Base-by-base conservation (phyloP, 495 filamentous ascomycete genomes). In the Xanthoparmelia taractica region DNA sequence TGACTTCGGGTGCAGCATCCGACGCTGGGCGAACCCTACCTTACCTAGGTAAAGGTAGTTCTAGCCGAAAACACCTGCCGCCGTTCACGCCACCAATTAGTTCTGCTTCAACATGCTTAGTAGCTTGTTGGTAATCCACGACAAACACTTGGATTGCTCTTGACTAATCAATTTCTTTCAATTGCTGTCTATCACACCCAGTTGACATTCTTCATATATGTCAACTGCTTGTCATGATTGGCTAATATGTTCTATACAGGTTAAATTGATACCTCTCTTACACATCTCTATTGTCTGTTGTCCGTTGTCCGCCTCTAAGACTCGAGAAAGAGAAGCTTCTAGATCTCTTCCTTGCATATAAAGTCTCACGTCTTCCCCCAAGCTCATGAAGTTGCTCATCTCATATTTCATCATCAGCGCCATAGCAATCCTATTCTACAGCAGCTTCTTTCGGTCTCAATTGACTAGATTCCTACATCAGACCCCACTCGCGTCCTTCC, bases 311-410 rank as follows among this genome's bases (percentile, higher is more conserved):
- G n/a, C 50, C n/a, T 31, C 5, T 31, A 15, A 36, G 45, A 52
- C 29, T 36, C 29, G 8, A 34, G n/a, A 60, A 5, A 40, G 20
- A 61, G 58, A 65, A 65, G 58, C 47, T 61, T 65, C 63, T 23
- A 61, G 63, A 37, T 45, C 0, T 29, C 1, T 18, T 25, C 18
- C 13, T 40, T 43, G 52, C 48, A 34, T 77, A 76, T 78, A 79
- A 77, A 75, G 67, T 61, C 65, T 59, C 23, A 15, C 31, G 13
- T 18, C 27, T 57, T 38, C 55, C 61, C 64, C 54, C 65, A 37
- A 45, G 57, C 66, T 69, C 66, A 81, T 81, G 78, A 78, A 71
- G 70, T 66, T 77, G 15, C 66, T 78, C 58, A 65, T 78, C 31
- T 65, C 63, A 60, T 69, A 74, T 65, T 64, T 78, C 72, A 62